These are phyloP conservation scores for Monoraphidium neglectum DNA, from an alignment of 139 green algal genomes.

Conservation along the genomic window DNA sequence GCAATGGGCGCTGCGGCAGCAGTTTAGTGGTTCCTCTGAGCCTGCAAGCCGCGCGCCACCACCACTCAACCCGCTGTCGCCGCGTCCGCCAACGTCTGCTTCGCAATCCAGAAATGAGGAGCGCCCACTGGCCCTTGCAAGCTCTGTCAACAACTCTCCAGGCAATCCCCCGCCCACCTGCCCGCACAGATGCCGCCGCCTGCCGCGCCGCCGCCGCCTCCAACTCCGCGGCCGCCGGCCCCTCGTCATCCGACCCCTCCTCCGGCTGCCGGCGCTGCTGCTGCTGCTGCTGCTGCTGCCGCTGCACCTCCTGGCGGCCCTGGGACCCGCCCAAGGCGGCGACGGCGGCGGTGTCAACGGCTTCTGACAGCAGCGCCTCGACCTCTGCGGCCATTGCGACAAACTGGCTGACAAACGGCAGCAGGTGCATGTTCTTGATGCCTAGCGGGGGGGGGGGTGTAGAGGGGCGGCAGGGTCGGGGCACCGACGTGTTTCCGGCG, in stretches of 20 bases:
- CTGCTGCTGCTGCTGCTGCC: neutral
- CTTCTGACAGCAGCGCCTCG: slow-evolving; percentile 23
- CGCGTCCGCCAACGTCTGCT: too few species aligned
- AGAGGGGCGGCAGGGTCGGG: too few species aligned
- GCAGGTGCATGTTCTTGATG: slow-evolving; percentile 48
- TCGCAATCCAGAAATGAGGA: too few species aligned
- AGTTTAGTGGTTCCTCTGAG: too few species aligned
- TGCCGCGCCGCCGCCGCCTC: neutral
- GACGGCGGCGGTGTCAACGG: neutral
- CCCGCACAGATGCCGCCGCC: slow-evolving; percentile 3
- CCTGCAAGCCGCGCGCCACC: too few species aligned
- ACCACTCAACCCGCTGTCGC: too few species aligned
- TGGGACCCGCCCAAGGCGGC: neutral
- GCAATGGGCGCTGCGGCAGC: too few species aligned
- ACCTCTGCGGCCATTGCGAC: slow-evolving; percentile 42
- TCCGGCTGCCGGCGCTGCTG: neutral
- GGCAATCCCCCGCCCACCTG: slow-evolving; percentile 4
- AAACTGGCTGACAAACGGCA: slow-evolving; percentile 49
- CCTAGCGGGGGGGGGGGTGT: neutral
- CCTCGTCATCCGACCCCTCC: too few species aligned
- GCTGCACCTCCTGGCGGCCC: slow-evolving; percentile 9
- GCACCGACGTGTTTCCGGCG: too few species aligned
- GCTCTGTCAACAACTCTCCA: neutral
- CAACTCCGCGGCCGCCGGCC: neutral
- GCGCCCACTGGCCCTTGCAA: too few species aligned